Base-by-base conservation (phyloP, 129 eudicot species). In the Logfia minima region DNA sequence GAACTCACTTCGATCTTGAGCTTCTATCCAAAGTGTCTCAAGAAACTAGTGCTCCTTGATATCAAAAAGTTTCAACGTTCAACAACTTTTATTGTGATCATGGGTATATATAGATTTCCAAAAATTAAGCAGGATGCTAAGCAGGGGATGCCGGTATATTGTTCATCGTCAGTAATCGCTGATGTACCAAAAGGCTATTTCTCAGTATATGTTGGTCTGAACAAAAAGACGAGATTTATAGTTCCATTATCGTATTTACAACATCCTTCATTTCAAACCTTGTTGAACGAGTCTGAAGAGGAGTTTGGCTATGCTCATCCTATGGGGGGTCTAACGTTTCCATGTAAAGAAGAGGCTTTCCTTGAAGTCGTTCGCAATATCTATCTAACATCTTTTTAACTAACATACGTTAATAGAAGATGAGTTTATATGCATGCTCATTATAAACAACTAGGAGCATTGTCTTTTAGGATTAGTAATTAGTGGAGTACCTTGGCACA, bases 341-440 rank as follows among this genome's bases (percentile, higher is more conserved):
- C 79, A 3, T 74, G 79, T 37, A 55, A 75, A 34, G 84, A 80
- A 72, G 70, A 78, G 34, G 31, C 68, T 11, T 81, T 85, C 73
- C 19, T 85, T 28, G 43, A 79, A 43, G 37, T 79, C 1, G 34
- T 48, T 14, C 5, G 4, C 2, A 52, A 62, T 32, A 79, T 79
- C 5, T 4, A 1, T 41, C 8, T 67, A 48, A 75, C 43, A 63
- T 48, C 23, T 2, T 9, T 8, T 9, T 53, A 22, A 34, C n/a
- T 13, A 26, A 22, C 5, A 3, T 3, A 28, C 48, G 29, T 26
- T 41, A 28, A 75, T 9, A 61, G 62, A 75, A 45, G 51, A 45
- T 64, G 29, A 75, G 21, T 26, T 41, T 17, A 9, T 23, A n/a
- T 22, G 5, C 0, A 19, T 60, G 0, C 16, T 59, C 29, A 59